Conservation (phyloP, 495 filamentous ascomycete genomes). For the Penicillium subrubescens region DNA sequence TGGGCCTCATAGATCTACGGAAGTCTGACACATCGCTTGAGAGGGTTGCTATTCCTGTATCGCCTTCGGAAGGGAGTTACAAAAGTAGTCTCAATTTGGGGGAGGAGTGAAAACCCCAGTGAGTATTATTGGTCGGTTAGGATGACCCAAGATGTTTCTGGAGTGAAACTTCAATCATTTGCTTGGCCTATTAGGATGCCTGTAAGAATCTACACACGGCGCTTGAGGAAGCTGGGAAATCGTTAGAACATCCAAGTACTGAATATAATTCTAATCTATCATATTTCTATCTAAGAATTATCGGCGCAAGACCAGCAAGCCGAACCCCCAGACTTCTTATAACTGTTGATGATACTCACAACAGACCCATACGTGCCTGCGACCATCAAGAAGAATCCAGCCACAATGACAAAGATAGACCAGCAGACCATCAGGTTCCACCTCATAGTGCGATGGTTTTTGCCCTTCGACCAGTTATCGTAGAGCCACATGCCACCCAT, state of each 20-base stretch:
- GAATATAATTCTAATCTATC: not conserved
- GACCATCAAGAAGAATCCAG: conserved; percentile 53
- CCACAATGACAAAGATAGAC: conserved; percentile 30
- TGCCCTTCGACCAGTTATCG: conserved; percentile 51
- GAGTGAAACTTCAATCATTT: too few relatives aligned
- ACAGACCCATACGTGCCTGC: conserved; percentile 61
- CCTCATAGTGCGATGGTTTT: conserved; percentile 19
- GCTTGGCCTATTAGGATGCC: too few relatives aligned
- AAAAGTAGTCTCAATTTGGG: too few relatives aligned
- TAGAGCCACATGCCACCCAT: conserved; percentile 52
- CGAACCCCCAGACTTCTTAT: conserved; percentile 32
- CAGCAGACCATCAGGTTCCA: conserved; percentile 36
- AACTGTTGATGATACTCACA: conserved; percentile 54
- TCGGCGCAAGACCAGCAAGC: conserved; percentile 38
- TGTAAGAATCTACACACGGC: too few relatives aligned
- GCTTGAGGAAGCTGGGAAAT: not conserved
- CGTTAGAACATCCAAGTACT: not conserved
- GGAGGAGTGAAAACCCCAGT: too few relatives aligned
- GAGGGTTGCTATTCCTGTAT: too few relatives aligned
- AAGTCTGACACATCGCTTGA: too few relatives aligned
- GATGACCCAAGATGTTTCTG: too few relatives aligned
- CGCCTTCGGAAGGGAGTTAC: too few relatives aligned
- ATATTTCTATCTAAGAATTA: conserved; percentile 26
- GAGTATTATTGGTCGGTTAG: too few relatives aligned
- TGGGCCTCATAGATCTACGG: too few relatives aligned